Evolutionary conservation across 2,329 filamentous ascomycete genomes (phyloP), one percentile per base, ranked within the genome.

Genomic region (Clonostachys rhizophaga): DNA sequence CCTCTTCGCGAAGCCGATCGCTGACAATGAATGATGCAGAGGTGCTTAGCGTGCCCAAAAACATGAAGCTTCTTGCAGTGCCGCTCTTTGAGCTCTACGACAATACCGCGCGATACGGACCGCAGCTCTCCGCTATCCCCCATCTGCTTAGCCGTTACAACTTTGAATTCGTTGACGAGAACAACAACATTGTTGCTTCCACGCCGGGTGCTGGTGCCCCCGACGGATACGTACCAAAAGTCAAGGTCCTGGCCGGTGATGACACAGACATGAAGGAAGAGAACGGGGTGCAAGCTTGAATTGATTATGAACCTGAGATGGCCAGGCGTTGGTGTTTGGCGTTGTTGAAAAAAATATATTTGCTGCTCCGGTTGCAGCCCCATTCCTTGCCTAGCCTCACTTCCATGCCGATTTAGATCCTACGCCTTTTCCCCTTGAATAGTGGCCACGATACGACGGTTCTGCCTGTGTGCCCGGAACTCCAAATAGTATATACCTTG

Each of bases 61-160:
- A 99, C 71, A 97, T 99, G 94, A 99, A 99, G 67, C 83, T 99
- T 20, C 85, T 99, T 39, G 94, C 94, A 2, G 94, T 99, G 2
- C 94, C 94, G 1, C 78, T 99, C 1, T 97, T 97, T 69, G 94
- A 99, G 71, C 83, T 99, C 37, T 99, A 99, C 74, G 94, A 99
- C 61, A 99, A 99, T 68, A 96, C 90, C 1, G 87, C 86, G 12
- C 79, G 94, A 50, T 99, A 99, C 64, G 94, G 94, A 0, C 94
- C 94, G 5, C 94, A 99, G 64, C 83, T 99, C 14, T 95, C 91
- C 2, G 94, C 94, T 1, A 97, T 99, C 48, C 94, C 94, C 1
- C 94, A 99, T 65, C 78, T 97, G 5, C 80, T 99, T 11, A 96
- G 91, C 53, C 81, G 91, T 47, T 99, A 97, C 71, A 95, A 96